Evolutionary conservation across 345 rosid species (phyloP).

Genomic region (Ricinus communis): DNA sequence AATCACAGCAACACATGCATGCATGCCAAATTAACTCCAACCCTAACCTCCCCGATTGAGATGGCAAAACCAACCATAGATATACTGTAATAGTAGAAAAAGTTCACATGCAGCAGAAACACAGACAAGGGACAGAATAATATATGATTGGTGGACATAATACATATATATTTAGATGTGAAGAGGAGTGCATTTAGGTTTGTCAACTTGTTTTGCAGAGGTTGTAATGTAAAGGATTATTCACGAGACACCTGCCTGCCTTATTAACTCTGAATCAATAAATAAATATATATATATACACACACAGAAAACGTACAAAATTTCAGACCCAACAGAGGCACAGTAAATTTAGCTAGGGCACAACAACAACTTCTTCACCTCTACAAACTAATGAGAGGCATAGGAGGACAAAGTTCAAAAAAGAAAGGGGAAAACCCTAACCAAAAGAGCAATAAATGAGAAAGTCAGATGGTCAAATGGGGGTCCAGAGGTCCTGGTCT

Average conservation of each 20-base stretch:
- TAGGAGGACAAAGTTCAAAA: background rate
- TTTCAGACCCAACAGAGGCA: background rate
- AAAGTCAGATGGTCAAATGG: conserved; percentile 59
- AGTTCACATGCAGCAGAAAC: too few species aligned
- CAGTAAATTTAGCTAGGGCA: background rate
- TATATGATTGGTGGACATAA: too few species aligned
- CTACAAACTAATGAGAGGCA: background rate
- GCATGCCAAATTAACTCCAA: conserved; percentile 4
- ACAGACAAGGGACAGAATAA: too few species aligned
- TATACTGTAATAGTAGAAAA: too few species aligned
- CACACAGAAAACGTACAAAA: too few species aligned
- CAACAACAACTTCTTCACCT: conserved; percentile 15
- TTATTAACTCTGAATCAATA: background rate
- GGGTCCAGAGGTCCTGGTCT: conserved; percentile 40
- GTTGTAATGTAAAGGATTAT: conserved; percentile 15
- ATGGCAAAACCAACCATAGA: too few species aligned
- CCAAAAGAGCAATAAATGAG: conserved; percentile 21
- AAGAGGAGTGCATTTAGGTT: conserved; percentile 10
- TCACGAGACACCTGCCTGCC: conserved; percentile 37
- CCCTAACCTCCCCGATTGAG: conserved; percentile 9
- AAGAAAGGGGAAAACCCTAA: background rate
- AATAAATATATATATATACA: background rate
- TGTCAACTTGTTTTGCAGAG: conserved; percentile 32
- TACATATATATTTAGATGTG: too few species aligned
- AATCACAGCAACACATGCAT: conserved; percentile 6